Evolutionary conservation across 441 rosid genomes (phyloP), one percentile per base, ranked within the genome.

Genomic region (Adansonia rubrostipa): DNA sequence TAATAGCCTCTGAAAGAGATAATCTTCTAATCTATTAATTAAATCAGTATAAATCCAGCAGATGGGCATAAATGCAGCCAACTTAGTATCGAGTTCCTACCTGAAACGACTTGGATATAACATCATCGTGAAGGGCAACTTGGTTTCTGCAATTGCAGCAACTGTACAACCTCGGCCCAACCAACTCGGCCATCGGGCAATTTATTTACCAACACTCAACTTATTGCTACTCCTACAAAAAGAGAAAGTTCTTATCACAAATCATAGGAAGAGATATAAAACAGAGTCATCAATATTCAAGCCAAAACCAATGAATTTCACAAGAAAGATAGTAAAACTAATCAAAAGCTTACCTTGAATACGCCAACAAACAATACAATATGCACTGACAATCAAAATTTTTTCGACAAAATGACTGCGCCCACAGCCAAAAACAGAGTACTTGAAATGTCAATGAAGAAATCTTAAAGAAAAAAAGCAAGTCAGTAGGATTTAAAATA

Each of bases 91-190:
- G 61, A 66, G 71, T 51, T 53, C 20, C 77, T 58, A 91, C 95
- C 93, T 88, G 95, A 82, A 91, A 89, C 33, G 89, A 83, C 81
- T 91, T 91, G 33, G 92, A 87, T 74, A 91, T 91, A 75, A 89
- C 87, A 83, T 91, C 93, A 72, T 91, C 91, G 24, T 91, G 95
- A 83, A 88, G 85, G 45, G 93, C 91, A 75, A 91, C 91, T 71
- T 82, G 81, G 86, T 88, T 90, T 54, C 93, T 85, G 86, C 95
- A 91, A 85, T 91, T 85, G 74, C 89, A 90, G 87, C 93, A 91
- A 80, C 91, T 82, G 79, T 91, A 91, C 88, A 91, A 71, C 82
- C 92, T 86, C 60, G 89, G 91, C 42, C 91, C 93, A 77, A 86
- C 79, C 74, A 86, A 28, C 67, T 86, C 90, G 24, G 80, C 88